These are phyloP conservation scores for Sporobolomyces pararoseus DNA, from an alignment of 768 basidiomycete species.

Conservation along the genomic window DNA sequence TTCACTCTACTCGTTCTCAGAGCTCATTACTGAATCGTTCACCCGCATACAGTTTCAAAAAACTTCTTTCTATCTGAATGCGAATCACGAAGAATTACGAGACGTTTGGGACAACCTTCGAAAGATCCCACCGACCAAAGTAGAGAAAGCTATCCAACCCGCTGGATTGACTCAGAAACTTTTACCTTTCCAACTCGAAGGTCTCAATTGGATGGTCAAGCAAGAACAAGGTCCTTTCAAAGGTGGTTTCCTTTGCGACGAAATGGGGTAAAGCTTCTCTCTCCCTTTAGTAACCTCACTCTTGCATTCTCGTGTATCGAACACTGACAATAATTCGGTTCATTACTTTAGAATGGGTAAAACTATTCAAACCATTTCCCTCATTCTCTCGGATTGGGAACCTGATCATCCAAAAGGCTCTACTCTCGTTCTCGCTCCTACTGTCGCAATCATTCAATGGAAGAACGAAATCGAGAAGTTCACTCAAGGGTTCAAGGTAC, in stretches of 20 bases:
- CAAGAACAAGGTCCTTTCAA: constrained; percentile 79
- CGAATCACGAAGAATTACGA: constrained; percentile 38
- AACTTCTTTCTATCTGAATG: constrained; percentile 29
- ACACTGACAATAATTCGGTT: constrained; percentile 2
- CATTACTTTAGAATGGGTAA: constrained; percentile 65
- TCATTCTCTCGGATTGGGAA: constrained; percentile 68
- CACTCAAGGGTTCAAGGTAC: constrained; percentile 74
- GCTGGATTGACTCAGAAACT: constrained; percentile 74
- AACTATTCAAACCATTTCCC: constrained; percentile 92
- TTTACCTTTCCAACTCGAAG: constrained; percentile 92
- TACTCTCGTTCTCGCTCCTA: constrained; percentile 79
- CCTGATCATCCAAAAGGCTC: constrained; percentile 56
- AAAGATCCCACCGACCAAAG: constrained; percentile 60
- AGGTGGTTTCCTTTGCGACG: constrained; percentile 77
- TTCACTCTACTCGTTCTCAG: constrained; percentile 24
- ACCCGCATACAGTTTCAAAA: constrained; percentile 9
- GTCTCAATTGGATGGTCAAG: constrained; percentile 89
- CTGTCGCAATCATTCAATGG: constrained; percentile 72
- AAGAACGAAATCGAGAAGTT: constrained; percentile 84
- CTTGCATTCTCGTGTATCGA: too few relatives aligned
- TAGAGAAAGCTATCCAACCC: constrained; percentile 71
- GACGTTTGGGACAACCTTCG: constrained; percentile 59
- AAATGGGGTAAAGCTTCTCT: constrained; percentile 50
- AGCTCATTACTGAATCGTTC: constrained; percentile 26
- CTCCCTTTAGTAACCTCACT: not conserved